Evolutionary conservation across 345 rosid genomes (phyloP), one percentile per base, ranked within the genome.

Genomic region (Eutrema japonicum): DNA sequence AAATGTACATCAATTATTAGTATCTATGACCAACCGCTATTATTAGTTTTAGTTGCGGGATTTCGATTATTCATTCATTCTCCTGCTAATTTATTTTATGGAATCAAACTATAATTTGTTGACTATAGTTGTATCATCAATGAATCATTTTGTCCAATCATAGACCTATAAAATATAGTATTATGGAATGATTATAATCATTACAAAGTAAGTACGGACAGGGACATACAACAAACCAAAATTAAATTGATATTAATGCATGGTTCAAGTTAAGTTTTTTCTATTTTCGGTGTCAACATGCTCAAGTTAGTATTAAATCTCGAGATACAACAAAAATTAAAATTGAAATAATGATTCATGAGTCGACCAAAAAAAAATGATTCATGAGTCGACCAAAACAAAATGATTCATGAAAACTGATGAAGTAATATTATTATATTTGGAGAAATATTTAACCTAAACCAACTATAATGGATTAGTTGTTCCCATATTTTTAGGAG

Each of bases 41-140:
- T 64, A 73, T 64, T 42, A 46, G 40, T 42, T 64, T 55, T 37
- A 11, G 58, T 55, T 55, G 71, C 42, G 14, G 11, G 65, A 50
- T 65, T 54, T 73, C 71, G 41, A 38, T 66, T 40, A 66, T 32
- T 32, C 1, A 32, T 32, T 32, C 4, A 32, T 58, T 29, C 58
- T 66, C 37, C 10, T 57, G 12, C 66, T 66, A 32, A 32, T 32
- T 1, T 32, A 18, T 58, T 33, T 65, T 40, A 38, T 58, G 30
- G 6, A 27, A 38, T 27, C 16, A 45, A 42, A 12, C 49, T 12
- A 40, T 22, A 12, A 18, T 49, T 66, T 58, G 72, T 65, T 58
- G 72, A 66, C 61, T 58, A 57, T 32, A 45, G 16, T 63, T 64
- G 14, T 55, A 64, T 66, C 57, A 64, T 66, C 57, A 38, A 48